These are phyloP conservation scores for Saccharum officinarum DNA, from an alignment of 176 grass and related monocot species.

Conservation along the genomic window DNA sequence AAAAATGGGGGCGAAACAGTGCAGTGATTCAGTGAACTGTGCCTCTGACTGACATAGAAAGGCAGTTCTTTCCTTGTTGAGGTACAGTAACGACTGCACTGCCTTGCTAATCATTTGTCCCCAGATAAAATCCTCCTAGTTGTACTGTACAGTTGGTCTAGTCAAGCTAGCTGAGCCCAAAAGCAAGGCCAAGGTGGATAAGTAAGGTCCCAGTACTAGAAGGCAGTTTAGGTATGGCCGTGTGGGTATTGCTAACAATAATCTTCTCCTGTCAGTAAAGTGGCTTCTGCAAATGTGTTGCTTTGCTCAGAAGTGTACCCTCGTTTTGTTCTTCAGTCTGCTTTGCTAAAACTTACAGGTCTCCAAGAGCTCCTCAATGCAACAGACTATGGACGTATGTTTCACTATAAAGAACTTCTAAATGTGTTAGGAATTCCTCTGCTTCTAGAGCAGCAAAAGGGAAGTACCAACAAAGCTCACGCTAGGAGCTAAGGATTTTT, in stretches of 20 bases:
- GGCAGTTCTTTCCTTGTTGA: neutral
- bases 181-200: neutral
- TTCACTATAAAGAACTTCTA: neutral
- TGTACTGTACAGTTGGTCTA: neutral
- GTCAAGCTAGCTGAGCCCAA: neutral
- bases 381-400: neutral
- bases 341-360: slow-evolving; percentile 1
- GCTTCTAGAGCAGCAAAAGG: neutral
- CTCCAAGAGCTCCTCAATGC: neutral
- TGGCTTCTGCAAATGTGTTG: neutral
- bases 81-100: neutral
- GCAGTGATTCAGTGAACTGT: too few species aligned
- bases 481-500: neutral
- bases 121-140: neutral
- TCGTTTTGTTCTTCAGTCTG: neutral
- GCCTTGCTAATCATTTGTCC: slow-evolving; percentile 16
- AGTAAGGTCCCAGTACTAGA: slow-evolving; percentile 4
- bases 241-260: neutral
- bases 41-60: neutral
- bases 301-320: slow-evolving; percentile 21
- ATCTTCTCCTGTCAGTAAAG: slow-evolving; percentile 38
- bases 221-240: neutral
- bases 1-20: too few species aligned
- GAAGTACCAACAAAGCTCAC: neutral
- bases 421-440: neutral